phyloP scores from a whole-genome alignment of 768 basidiomycete genomes.

The Mrakia gelida region DNA sequence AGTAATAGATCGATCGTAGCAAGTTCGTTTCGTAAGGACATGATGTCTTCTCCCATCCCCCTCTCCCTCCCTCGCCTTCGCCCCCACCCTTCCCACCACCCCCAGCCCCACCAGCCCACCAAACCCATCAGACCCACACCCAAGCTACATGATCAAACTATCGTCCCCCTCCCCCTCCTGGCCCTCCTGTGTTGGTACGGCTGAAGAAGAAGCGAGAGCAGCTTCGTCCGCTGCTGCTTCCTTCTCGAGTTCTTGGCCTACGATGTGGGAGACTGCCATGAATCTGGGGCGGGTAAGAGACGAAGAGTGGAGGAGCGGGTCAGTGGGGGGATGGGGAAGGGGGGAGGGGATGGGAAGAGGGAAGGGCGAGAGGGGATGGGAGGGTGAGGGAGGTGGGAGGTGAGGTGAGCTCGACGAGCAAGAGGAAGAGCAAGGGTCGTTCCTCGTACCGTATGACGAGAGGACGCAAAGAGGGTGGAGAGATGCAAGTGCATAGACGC shows the following conservation, averaged over 20 bases:
- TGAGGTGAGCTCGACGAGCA: no score
- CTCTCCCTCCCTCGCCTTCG: background rate
- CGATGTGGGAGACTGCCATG: conserved; percentile 32
- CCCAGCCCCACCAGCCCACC: background rate
- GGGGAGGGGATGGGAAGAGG: background rate
- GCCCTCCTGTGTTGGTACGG: background rate
- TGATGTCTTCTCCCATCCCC: background rate
- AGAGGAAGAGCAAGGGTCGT: no score
- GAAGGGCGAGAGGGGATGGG: background rate
- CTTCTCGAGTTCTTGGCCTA: conserved; percentile 27
- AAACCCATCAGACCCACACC: background rate
- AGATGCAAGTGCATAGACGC: background rate
- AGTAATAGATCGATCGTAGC: no score
- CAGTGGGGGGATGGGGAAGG: background rate
- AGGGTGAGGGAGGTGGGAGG: no score
- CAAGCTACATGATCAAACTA: conserved; percentile 5
- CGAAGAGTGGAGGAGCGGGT: background rate
- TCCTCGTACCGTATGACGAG: no score
- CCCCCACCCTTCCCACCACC: background rate
- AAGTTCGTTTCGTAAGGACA: background rate
- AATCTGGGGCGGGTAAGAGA: conserved; percentile 12
- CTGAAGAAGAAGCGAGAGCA: no score
- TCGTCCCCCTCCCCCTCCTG: conserved; percentile 10
- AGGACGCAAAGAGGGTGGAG: no score
- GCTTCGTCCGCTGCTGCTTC: conserved; percentile 14